Percentiles rank a stretch among this genome's conserved stretches.
These are phyloP conservation scores for Xylaria cubensis DNA, from an alignment of 495 filamentous ascomycete species.

Conservation along the genomic window DNA sequence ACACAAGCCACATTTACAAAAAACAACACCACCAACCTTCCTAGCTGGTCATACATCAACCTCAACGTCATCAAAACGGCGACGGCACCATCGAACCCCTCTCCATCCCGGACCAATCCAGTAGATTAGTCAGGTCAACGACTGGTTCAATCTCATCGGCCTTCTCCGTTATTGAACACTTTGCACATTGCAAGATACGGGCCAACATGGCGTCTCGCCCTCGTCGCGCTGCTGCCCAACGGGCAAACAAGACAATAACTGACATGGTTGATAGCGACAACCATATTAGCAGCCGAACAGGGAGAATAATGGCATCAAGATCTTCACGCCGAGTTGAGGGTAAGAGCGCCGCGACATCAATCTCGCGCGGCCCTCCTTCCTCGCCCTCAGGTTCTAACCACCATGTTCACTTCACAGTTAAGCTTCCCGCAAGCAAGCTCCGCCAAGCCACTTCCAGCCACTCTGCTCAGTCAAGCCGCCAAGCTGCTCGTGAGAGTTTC, in stretches of 20 bases:
- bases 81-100: background rate
- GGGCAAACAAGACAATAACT: slow-evolving; percentile 57
- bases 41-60: background rate
- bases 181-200: slow-evolving; percentile 13
- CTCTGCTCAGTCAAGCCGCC: slow-evolving; percentile 36
- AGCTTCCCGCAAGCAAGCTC: slow-evolving; percentile 81
- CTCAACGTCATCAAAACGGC: slow-evolving; percentile 1
- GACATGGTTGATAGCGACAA: slow-evolving; percentile 59
- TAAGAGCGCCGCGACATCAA: slow-evolving; percentile 52
- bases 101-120: slow-evolving; percentile 5
- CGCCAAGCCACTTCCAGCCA: slow-evolving; percentile 71
- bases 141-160: background rate
- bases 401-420: slow-evolving; percentile 81
- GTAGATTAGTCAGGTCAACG: background rate
- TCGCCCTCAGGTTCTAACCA: slow-evolving; percentile 63
- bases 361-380: slow-evolving; percentile 62
- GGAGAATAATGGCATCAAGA: slow-evolving; percentile 56
- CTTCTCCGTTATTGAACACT: background rate
- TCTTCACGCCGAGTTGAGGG: slow-evolving; percentile 55
- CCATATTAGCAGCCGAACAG: slow-evolving; percentile 44
- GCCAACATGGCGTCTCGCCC: slow-evolving; percentile 51
- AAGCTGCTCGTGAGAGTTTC: slow-evolving; percentile 46
- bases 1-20: slow-evolving; percentile 22
- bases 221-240: slow-evolving; percentile 56
- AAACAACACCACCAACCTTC: background rate